Percentiles rank a stretch among this genome's conserved stretches.
Evolutionary conservation across 495 filamentous ascomycete genomes (phyloP).

Genomic region (Pseudevernia furfuracea): DNA sequence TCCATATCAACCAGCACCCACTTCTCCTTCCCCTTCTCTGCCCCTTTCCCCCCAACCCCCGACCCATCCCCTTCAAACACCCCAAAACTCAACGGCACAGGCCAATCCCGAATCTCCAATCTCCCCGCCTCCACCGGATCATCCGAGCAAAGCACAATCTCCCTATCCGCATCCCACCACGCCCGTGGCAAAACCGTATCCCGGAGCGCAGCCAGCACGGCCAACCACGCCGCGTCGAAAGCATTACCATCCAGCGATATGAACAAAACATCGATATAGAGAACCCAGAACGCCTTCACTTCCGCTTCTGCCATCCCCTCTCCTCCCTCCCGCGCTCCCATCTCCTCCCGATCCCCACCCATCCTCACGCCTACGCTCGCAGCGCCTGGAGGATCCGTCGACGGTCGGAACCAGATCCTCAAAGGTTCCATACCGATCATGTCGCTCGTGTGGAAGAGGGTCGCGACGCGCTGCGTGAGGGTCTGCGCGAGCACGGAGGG

Average conservation of each 20-base stretch:
- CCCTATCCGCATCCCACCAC: slow-evolving; percentile 76
- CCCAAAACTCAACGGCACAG: slow-evolving; percentile 63
- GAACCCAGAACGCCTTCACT: slow-evolving; percentile 81
- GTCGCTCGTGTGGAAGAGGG: slow-evolving; percentile 59
- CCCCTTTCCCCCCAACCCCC: slow-evolving; percentile 30
- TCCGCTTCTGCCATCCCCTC: slow-evolving; percentile 36
- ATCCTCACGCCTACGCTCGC: not conserved
- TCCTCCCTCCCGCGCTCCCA: slow-evolving; percentile 27
- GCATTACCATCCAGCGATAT: slow-evolving; percentile 85
- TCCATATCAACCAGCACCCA: slow-evolving; percentile 87
- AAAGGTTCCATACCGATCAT: slow-evolving; percentile 57
- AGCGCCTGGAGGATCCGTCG: slow-evolving; percentile 26
- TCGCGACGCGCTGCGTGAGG: slow-evolving; percentile 66
- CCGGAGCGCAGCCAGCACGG: slow-evolving; percentile 71
- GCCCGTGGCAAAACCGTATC: slow-evolving; percentile 73
- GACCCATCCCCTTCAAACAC: slow-evolving; percentile 51
- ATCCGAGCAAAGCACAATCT: slow-evolving; percentile 68
- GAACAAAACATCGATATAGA: slow-evolving; percentile 88
- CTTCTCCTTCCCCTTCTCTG: slow-evolving; percentile 40
- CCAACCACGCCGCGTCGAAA: slow-evolving; percentile 83
- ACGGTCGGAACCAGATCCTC: slow-evolving; percentile 48
- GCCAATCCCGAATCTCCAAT: slow-evolving; percentile 48
- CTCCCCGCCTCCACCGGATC: slow-evolving; percentile 37
- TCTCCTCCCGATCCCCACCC: not conserved
- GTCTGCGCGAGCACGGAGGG: slow-evolving; percentile 76